Conservation (phyloP, 306 rosid genomes). For the Quercus parvula region DNA sequence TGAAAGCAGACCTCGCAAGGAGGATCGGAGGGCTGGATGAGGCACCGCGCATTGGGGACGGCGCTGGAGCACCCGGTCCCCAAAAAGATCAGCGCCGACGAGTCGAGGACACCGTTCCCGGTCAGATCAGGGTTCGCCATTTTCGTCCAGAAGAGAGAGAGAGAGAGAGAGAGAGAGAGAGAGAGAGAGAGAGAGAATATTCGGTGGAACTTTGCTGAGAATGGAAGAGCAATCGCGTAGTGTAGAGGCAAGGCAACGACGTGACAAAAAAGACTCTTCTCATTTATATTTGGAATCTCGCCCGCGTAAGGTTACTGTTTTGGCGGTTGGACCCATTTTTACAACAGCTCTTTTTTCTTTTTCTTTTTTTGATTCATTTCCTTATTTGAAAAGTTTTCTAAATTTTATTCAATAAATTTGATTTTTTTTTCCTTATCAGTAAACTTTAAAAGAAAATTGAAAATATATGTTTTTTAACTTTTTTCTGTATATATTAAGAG, state of each 20-base stretch:
- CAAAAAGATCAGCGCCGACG: slow-evolving; percentile 85
- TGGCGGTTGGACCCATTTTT: not conserved
- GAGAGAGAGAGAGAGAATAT: not conserved
- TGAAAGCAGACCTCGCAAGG: slow-evolving; percentile 75
- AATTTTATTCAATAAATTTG: no score
- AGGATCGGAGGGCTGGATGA: slow-evolving; percentile 79
- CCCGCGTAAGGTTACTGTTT: not conserved
- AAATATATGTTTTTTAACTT: no score
- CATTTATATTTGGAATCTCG: no score
- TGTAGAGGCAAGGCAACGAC: no score
- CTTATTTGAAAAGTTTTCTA: no score
- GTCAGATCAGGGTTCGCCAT: slow-evolving; percentile 55
- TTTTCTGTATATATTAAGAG: no score
- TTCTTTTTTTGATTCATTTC: not conserved
- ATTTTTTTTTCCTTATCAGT: no score
- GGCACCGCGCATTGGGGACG: slow-evolving; percentile 73
- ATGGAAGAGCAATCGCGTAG: not conserved
- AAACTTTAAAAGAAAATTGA: no score
- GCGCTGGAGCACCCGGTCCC: slow-evolving; percentile 95
- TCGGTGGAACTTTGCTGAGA: no score
- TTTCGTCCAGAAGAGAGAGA: not conserved
- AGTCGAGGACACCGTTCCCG: slow-evolving; percentile 31
- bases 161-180: not conserved
- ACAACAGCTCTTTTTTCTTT: not conserved
- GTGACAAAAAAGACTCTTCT: no score